phyloP scores from a whole-genome alignment of 2,329 filamentous ascomycete genomes.

The Epichloe coenophiala region DNA sequence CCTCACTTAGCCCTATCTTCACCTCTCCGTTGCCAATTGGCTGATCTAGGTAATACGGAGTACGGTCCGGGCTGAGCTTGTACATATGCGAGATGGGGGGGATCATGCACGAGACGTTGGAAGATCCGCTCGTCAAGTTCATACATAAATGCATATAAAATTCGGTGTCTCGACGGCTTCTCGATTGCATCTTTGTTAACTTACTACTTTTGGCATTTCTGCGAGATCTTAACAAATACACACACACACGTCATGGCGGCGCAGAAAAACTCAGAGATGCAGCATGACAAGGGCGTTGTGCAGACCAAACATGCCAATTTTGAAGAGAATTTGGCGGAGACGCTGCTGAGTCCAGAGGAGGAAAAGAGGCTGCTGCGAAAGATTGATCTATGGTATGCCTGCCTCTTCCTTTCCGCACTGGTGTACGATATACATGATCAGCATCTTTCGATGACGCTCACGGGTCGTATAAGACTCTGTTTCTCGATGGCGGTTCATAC shows the following conservation, averaged over 20 bases:
- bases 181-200: neutral
- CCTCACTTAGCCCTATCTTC: too few species aligned
- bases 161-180: neutral
- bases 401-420: neutral
- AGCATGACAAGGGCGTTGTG: neutral
- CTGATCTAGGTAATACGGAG: too few species aligned
- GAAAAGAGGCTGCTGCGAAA: conserved; percentile 41
- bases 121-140: too few species aligned
- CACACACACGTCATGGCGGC: neutral
- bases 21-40: too few species aligned
- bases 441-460: too few species aligned
- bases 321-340: neutral
- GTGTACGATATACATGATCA: too few species aligned
- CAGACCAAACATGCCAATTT: neutral
- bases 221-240: neutral
- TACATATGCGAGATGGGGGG: too few species aligned
- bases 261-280: neutral
- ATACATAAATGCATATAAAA: neutral
- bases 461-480: too few species aligned
- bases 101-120: too few species aligned
- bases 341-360: conserved; percentile 12
- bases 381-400: conserved; percentile 43
- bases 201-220: neutral
- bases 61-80: too few species aligned
- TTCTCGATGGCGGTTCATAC: too few species aligned